Evolutionary conservation across 495 filamentous ascomycete species (phyloP), one percentile per base, ranked within the genome.

Genomic region (Corynascus novoguineensis): DNA sequence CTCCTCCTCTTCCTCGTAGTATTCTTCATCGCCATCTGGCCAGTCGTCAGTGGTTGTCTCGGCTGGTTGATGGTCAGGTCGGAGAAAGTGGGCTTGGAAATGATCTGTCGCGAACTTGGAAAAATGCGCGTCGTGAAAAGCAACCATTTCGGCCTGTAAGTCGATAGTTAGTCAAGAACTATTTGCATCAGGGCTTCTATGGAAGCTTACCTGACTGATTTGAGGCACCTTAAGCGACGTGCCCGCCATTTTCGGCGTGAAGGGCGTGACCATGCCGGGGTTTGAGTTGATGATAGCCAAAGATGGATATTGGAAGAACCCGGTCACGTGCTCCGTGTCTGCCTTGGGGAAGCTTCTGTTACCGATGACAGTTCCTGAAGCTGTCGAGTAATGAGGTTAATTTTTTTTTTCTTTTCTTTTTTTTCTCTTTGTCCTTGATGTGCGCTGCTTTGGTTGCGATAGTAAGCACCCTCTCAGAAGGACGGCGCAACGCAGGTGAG

Each of bases 111-210:
- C 60, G 46, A 51, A 29, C 9, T 67, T 58, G 25, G 81, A 82
- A 67, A 88, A 87, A 56, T 88, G 87, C 21, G 74, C 62, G 62
- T 73, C 62, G 66, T 92, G 85, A 69, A 95, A 95, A 27, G 76
- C 75, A 60, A 74, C 69, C 47, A 93, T 82, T 56, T 93, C 89
- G 70, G 84, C 83, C 88, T 92, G 59, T 25, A 47, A 17, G 57
- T 49, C 53, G 35, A 61, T 65, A 65, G 55, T 61, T 17, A 62
- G 66, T 52, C 24, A 38, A n/a, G n/a, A n/a, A 28, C 41, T 19
- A 11, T 41, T 31, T 35, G 21, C 53, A 31, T 25, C 32, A 28
- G 34, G 1, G 12, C 12, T 45, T 17, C 27, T 24, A 8, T 2
- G n/a, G 25, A 28, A 31, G 49, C 77, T 61, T 68, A 84, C 83